Conservation (phyloP, 202 grass and related monocot species). For the Bolboschoenoplectus hybrid region DNA sequence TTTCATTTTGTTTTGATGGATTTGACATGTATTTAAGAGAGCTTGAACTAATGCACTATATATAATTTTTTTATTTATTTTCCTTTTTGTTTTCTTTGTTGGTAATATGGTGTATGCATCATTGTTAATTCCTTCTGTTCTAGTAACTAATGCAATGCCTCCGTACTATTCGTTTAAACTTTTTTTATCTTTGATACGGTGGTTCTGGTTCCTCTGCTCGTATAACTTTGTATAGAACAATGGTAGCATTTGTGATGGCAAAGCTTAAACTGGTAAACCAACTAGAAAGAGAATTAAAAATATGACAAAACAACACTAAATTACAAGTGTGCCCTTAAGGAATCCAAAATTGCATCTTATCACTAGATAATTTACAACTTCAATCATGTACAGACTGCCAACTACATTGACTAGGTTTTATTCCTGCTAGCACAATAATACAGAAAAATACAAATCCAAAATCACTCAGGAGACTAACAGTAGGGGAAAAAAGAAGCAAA, state of each 20-base stretch:
- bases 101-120: background rate
- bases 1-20: constrained; percentile 35
- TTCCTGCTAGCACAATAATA: background rate
- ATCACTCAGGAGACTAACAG: background rate
- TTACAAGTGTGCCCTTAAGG: background rate
- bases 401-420: background rate
- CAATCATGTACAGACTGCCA: constrained; percentile 27
- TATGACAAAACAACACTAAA: background rate
- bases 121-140: background rate
- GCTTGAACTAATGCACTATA: constrained; percentile 32
- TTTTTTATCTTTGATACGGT: background rate
- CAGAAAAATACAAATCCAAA: constrained; percentile 12
- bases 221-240: background rate
- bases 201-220: background rate
- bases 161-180: background rate
- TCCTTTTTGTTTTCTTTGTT: background rate
- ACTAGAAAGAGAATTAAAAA: background rate
- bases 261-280: background rate
- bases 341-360: constrained; percentile 12
- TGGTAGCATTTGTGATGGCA: background rate
- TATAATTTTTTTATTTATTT: constrained; percentile 10
- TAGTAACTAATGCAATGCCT: background rate
- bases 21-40: constrained; percentile 37
- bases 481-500: background rate
- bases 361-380: constrained; percentile 36